phyloP scores from a whole-genome alignment of 2,329 filamentous ascomycete genomes.

The Cladorrhinum sp. region DNA sequence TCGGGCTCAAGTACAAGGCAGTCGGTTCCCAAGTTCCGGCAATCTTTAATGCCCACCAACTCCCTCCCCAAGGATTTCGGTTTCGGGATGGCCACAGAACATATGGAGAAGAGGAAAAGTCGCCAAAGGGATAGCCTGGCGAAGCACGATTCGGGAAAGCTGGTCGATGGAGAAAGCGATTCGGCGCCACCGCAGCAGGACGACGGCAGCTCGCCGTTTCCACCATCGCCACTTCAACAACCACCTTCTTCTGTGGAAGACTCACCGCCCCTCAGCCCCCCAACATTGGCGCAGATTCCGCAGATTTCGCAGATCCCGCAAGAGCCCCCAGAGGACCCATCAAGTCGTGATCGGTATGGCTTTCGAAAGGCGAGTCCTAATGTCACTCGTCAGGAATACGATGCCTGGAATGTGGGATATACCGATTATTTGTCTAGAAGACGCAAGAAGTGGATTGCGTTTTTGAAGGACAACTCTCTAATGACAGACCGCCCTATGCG shows the following conservation, averaged over 20 bases:
- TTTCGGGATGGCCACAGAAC: conserved; percentile 32
- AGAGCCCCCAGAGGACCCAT: conserved; percentile 44
- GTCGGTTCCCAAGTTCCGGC: conserved; percentile 40
- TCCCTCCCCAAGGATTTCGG: conserved; percentile 35
- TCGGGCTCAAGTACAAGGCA: conserved; percentile 28
- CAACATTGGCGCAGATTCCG: conserved; percentile 2
- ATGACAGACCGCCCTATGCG: conserved; percentile 67
- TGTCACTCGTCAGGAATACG: conserved; percentile 72
- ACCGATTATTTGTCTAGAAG: conserved; percentile 70
- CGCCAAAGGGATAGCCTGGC: conserved; percentile 18
- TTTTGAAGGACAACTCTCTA: conserved; percentile 74
- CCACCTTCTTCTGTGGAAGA: background rate
- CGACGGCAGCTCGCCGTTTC: background rate
- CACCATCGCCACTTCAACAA: background rate
- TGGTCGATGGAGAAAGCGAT: conserved; percentile 36
- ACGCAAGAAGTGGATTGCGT: conserved; percentile 74
- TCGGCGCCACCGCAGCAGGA: background rate
- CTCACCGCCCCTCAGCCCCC: background rate
- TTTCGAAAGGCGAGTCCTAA: conserved; percentile 87
- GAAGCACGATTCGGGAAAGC: conserved; percentile 53
- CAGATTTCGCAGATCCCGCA: conserved; percentile 33
- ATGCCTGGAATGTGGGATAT: conserved; percentile 76
- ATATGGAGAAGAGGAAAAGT: conserved; percentile 23
- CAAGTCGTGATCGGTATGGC: conserved; percentile 75
- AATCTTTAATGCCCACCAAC: conserved; percentile 32